Conservation (phyloP, 768 basidiomycete genomes). For the Russula compacta region DNA sequence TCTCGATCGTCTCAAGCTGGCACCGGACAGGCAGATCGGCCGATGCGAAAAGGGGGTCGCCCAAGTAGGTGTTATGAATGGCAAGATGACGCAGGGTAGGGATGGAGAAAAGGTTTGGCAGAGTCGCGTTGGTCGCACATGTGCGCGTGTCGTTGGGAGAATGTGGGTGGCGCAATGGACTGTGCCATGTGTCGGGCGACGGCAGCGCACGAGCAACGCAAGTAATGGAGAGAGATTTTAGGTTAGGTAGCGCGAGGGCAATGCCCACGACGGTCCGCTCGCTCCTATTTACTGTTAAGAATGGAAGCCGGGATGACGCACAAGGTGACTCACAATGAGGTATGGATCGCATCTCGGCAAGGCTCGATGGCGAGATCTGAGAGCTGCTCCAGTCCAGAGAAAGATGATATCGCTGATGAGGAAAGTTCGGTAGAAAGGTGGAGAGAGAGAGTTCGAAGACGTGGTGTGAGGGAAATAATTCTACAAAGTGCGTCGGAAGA, state of each 20-base stretch:
- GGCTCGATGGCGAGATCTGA: slow-evolving; percentile 15
- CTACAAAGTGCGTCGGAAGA: slow-evolving; percentile 11
- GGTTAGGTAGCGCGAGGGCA: slow-evolving; percentile 15
- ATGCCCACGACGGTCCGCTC: slow-evolving; percentile 15
- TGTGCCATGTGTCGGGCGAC: neutral
- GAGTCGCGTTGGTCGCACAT: neutral
- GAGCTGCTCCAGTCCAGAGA: slow-evolving; percentile 8
- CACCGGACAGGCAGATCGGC: neutral
- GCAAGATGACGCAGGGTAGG: slow-evolving; percentile 14
- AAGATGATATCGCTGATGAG: neutral
- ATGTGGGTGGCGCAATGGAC: neutral
- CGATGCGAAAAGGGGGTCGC: slow-evolving; percentile 15
- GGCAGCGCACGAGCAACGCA: slow-evolving; percentile 12
- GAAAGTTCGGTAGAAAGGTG: slow-evolving; percentile 17
- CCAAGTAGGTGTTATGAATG: slow-evolving; percentile 15
- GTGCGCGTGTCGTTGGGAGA: neutral
- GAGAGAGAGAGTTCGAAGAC: slow-evolving; percentile 14
- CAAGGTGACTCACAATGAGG: slow-evolving; percentile 8
- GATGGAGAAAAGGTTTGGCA: slow-evolving; percentile 13
- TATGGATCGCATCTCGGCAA: slow-evolving; percentile 9
- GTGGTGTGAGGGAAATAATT: slow-evolving; percentile 6
- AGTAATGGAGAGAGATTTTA: slow-evolving; percentile 16
- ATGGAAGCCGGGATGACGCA: slow-evolving; percentile 5
- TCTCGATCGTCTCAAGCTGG: slow-evolving; percentile 13
- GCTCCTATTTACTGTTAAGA: slow-evolving; percentile 3